Evolutionary conservation across 2,329 filamentous ascomycete species (phyloP).

Genomic region (Cercospora sp.): DNA sequence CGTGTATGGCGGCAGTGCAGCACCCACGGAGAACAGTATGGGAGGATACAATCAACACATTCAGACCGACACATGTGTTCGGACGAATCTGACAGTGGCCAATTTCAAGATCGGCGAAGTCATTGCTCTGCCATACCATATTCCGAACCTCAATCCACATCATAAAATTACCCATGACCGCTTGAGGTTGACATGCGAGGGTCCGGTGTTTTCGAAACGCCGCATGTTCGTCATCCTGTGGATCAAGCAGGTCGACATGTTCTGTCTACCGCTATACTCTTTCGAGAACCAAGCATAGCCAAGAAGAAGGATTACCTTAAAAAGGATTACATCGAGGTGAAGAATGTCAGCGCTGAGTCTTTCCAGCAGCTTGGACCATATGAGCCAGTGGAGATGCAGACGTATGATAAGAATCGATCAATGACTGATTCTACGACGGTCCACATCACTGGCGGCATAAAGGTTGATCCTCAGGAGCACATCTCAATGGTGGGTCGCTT

Average conservation of each 20-base stretch:
- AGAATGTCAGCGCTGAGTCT: background rate
- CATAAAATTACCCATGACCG: background rate
- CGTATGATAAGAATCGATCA: background rate
- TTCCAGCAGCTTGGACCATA: background rate
- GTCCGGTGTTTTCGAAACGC: slow-evolving; percentile 10
- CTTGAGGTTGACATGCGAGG: background rate
- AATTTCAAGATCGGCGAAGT: background rate
- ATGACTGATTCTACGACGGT: background rate
- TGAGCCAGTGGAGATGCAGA: background rate
- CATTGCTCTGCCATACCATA: background rate
- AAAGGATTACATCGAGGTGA: background rate
- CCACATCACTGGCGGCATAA: background rate
- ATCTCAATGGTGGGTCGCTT: background rate
- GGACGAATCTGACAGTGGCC: background rate
- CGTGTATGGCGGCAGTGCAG: background rate
- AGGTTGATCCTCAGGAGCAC: slow-evolving; percentile 7
- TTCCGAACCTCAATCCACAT: background rate
- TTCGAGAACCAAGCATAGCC: background rate
- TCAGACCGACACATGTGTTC: background rate
- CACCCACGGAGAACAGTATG: background rate
- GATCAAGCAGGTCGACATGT: slow-evolving; percentile 8
- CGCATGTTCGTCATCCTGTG: slow-evolving; percentile 17
- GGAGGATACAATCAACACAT: background rate
- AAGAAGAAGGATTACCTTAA: background rate
- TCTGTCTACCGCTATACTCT: slow-evolving; percentile 18